phyloP scores from a whole-genome alignment of 1,139 yeast species.

The Sugiyamaella castrensis region DNA sequence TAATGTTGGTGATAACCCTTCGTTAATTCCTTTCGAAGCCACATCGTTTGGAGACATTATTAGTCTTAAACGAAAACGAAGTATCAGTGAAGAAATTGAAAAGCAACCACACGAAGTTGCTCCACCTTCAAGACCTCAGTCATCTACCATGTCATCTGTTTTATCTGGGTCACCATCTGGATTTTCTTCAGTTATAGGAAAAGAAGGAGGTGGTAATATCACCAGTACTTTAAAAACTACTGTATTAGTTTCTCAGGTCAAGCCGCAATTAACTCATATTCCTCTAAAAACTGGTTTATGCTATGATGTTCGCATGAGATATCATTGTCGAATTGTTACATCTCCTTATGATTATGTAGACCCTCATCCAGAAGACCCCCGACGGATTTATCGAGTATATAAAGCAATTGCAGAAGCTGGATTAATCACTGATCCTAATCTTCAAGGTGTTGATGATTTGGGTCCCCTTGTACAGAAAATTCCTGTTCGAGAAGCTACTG shows the following conservation, averaged over 20 bases:
- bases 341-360: slow-evolving; percentile 92
- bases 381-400: slow-evolving; percentile 90
- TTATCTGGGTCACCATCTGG: slow-evolving; percentile 3
- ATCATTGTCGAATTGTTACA: slow-evolving; percentile 91
- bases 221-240: not conserved
- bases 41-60: slow-evolving; percentile 1
- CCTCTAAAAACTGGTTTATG: slow-evolving; percentile 90
- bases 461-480: slow-evolving; percentile 89
- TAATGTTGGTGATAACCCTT: not conserved
- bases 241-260: slow-evolving; percentile 17
- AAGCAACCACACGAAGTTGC: not conserved
- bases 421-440: slow-evolving; percentile 71
- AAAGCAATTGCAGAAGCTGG: slow-evolving; percentile 94
- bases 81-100: slow-evolving; percentile 4
- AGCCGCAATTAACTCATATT: slow-evolving; percentile 58
- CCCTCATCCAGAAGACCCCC: slow-evolving; percentile 99
- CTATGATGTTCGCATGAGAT: slow-evolving; percentile 95
- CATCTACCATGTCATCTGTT: not conserved
- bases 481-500: slow-evolving; percentile 84
- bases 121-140: too few species aligned
- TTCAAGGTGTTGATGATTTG: slow-evolving; percentile 75
- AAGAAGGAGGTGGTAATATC: not conserved
- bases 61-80: slow-evolving; percentile 17
- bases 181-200: not conserved
- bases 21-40: slow-evolving; percentile 9